Percentiles rank a stretch among this genome's conserved stretches.
phyloP scores from a whole-genome alignment of 371 early-diverging fungal species.

The Mucor indicus region DNA sequence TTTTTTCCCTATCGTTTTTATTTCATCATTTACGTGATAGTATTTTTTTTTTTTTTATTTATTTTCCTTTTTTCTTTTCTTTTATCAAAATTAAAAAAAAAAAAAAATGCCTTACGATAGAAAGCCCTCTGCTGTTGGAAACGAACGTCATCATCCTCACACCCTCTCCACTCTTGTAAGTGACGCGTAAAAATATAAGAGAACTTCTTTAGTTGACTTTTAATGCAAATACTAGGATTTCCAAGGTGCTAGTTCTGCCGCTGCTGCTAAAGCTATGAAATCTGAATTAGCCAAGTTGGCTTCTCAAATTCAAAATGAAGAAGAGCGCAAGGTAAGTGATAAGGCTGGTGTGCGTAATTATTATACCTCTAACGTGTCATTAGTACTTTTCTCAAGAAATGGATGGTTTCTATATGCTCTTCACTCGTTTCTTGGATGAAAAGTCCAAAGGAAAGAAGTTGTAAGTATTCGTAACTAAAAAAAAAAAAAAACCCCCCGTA shows the following conservation, averaged over 20 bases:
- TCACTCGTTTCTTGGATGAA: conserved; percentile 83
- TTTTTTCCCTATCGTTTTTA: too few species aligned
- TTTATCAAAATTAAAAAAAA: background rate
- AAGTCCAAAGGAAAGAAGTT: conserved; percentile 78
- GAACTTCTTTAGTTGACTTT: background rate
- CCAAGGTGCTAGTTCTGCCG: conserved; percentile 65
- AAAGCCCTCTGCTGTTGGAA: conserved; percentile 32
- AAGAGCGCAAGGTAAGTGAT: conserved; percentile 56
- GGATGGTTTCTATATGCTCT: conserved; percentile 91
- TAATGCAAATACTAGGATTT: conserved; percentile 42
- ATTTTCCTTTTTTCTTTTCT: background rate
- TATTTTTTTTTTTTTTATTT: too few species aligned
- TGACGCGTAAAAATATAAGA: background rate
- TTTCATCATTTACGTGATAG: too few species aligned
- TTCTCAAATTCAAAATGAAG: conserved; percentile 48
- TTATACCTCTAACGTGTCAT: too few species aligned
- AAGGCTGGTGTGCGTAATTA: too few species aligned
- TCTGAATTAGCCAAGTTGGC: conserved; percentile 55
- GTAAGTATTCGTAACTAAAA: conserved; percentile 52
- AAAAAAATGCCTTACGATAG: conserved; percentile 27
- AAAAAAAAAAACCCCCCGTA: background rate
- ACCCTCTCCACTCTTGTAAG: conserved; percentile 60
- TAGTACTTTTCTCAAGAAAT: conserved; percentile 62
- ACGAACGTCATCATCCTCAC: conserved; percentile 55
- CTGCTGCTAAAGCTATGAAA: conserved; percentile 68